Evolutionary conservation across 2,329 filamentous ascomycete genomes (phyloP).

Genomic region (Paradendryphiella salina): DNA sequence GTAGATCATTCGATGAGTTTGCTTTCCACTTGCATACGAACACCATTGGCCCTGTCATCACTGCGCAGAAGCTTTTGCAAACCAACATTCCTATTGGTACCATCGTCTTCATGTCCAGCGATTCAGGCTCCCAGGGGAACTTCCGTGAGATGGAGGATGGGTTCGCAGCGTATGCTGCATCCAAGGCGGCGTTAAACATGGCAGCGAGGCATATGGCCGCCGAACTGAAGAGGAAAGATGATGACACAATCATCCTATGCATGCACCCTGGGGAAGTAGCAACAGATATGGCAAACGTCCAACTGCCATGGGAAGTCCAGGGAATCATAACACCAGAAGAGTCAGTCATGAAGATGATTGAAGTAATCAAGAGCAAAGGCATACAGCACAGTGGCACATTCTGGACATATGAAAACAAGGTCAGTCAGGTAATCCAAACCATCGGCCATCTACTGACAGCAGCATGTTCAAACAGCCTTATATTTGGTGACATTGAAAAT

Average conservation of each 20-base stretch:
- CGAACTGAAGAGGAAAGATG: slow-evolving; percentile 57
- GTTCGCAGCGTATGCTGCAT: slow-evolving; percentile 61
- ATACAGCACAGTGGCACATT: slow-evolving; percentile 58
- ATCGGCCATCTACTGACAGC: neutral
- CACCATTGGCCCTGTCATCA: slow-evolving; percentile 62
- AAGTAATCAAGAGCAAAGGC: slow-evolving; percentile 56
- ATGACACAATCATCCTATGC: slow-evolving; percentile 56
- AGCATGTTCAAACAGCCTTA: slow-evolving; percentile 28
- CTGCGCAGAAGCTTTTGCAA: slow-evolving; percentile 57
- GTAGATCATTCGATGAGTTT: slow-evolving; percentile 58
- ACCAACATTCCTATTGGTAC: slow-evolving; percentile 54
- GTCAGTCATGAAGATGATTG: slow-evolving; percentile 56
- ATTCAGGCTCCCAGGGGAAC: slow-evolving; percentile 56
- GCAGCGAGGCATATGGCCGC: slow-evolving; percentile 60
- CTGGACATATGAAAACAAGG: slow-evolving; percentile 60
- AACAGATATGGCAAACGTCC: slow-evolving; percentile 60
- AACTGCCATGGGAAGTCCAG: slow-evolving; percentile 57
- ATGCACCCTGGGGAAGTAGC: slow-evolving; percentile 62
- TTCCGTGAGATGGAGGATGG: slow-evolving; percentile 62
- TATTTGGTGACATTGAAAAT: slow-evolving; percentile 28
- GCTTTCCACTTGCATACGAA: slow-evolving; percentile 61
- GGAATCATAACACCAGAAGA: slow-evolving; percentile 57
- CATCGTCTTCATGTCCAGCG: slow-evolving; percentile 60
- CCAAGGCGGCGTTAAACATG: slow-evolving; percentile 62
- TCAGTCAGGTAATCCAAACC: slow-evolving; percentile 28